Evolutionary conservation across 306 rosid genomes (phyloP), one percentile per base, ranked within the genome.

Genomic region (Leucaena leucocephala): DNA sequence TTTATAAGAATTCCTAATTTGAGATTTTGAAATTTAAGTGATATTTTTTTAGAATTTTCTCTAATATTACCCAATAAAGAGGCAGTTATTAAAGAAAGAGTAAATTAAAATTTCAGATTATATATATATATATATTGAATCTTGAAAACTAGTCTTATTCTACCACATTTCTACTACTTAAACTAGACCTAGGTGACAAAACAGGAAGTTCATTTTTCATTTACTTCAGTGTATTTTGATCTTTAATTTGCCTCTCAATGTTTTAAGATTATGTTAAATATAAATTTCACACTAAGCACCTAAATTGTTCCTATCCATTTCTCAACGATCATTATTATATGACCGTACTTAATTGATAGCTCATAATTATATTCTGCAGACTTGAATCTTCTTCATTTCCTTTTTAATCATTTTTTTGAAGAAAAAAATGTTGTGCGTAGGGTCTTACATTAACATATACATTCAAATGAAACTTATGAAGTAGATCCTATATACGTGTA

Each of bases 281-380:
- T n/a, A 52, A 15, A 22, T 22, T 22, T 6, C 42, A 15, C 4
- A 36, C 17, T n/a, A 8, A 63, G 16, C 44, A 63, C 4, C 8
- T 36, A 36, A 62, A 35, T 34, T 62, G 43, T 34, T 27, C 43
- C 0, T 6, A 62, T 13, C 16, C 3, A n/a, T 35, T 63, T 63
- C 17, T 63, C 68, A 15, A 6, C 4, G 8, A 35, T 14, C n/a
- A n/a, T n/a, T 2, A 66, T 39, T 9, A 42, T 8, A n/a, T 8
- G 15, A 44, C 71, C 2, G 0, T 40, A 4, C 13, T 76, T 34
- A 71, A 79, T 58, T 44, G 49, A 38, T 72, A 68, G 64, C 63
- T 77, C 39, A 79, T 72, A 71, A 59, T 80, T 10, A 71, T 44
- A 82, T 64, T 58, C 34, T 3, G 62, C 35, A 55, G 13, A 55